Conservation (phyloP, 2,329 filamentous ascomycete genomes). For the Massarina eburnea region DNA sequence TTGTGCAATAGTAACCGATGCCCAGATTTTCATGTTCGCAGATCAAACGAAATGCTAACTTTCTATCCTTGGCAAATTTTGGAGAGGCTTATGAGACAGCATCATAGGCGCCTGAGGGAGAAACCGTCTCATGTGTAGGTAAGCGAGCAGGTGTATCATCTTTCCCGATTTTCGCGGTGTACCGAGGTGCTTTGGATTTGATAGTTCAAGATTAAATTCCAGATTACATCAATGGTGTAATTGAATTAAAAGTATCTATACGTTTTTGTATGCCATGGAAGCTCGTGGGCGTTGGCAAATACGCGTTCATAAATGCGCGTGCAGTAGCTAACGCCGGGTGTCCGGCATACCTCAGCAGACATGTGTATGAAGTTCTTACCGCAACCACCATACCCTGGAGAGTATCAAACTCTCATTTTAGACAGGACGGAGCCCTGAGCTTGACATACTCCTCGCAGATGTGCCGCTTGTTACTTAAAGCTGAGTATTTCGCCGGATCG, state of each 20-base stretch:
- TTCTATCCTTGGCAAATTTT: neutral
- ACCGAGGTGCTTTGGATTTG: neutral
- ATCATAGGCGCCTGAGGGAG: neutral
- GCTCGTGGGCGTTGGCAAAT: no score
- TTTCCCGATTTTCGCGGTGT: neutral
- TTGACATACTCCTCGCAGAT: neutral
- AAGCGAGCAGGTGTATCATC: neutral
- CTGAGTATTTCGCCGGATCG: neutral
- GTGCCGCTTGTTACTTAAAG: neutral
- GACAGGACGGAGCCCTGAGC: conserved; percentile 1
- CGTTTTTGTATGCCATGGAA: no score
- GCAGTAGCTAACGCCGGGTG: neutral
- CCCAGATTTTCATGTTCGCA: neutral
- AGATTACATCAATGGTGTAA: no score
- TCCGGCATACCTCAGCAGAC: no score
- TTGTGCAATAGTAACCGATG: neutral
- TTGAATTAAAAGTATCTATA: no score
- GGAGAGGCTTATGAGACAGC: neutral
- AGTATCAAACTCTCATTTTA: conserved; percentile 2
- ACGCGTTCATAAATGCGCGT: neutral
- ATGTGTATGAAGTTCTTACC: neutral
- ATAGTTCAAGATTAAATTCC: no score
- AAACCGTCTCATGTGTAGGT: neutral
- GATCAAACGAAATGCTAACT: neutral
- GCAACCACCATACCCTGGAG: neutral